Base-by-base conservation (phyloP, 352 stramenopile species). In the Phytophthora sansomeana region DNA sequence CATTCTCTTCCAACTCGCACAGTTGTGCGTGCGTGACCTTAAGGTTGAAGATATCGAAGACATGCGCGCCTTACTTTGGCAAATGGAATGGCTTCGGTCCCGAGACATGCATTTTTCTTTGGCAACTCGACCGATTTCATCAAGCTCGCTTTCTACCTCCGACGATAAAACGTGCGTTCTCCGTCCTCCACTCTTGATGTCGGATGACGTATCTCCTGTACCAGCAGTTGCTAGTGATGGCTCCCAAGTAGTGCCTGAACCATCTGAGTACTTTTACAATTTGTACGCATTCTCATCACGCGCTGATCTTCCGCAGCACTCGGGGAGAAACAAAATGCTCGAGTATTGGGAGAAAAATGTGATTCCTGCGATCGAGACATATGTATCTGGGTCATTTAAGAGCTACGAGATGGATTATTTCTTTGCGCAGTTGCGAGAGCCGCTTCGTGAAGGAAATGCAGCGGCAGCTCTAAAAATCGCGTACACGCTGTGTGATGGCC, bases 371-470 rank as follows among this genome's bases (percentile, higher is more conserved):
- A 92, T 94, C 48, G 81, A 94, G 54, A 86, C 81, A 24, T 94
- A 94, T 39, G 86, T 94, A 8, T 75, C 83, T 2, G 86, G 86
- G 0, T 94, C 86, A 13, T 94, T 94, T 58, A 94, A 94, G 63
- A 91, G 78, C 41, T 94, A 94, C 55, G 86, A 94, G 56, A 94
- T 94, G 86, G 84, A 94, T 33, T 94, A 94, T 35, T 94, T 94
- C 49, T 94, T 94, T 54, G 86, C 86, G 6, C 86, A 94, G 48
- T 57, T 94, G 16, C 82, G 86, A 36, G 86, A 94, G 44, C 86
- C 86, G 4, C 57, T 94, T 30, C 70, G 86, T 26, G 83, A 94
- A 77, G 86, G 86, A 10, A 92, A 94, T 35, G 77, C 79, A 3
- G 79, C 84, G 3, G 86, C 86, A 21, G 86, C 86, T 21, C 72